Percentiles rank a stretch among this genome's conserved stretches.
phyloP scores from a whole-genome alignment of 129 eudicot species.

The Kitagawia praeruptora region DNA sequence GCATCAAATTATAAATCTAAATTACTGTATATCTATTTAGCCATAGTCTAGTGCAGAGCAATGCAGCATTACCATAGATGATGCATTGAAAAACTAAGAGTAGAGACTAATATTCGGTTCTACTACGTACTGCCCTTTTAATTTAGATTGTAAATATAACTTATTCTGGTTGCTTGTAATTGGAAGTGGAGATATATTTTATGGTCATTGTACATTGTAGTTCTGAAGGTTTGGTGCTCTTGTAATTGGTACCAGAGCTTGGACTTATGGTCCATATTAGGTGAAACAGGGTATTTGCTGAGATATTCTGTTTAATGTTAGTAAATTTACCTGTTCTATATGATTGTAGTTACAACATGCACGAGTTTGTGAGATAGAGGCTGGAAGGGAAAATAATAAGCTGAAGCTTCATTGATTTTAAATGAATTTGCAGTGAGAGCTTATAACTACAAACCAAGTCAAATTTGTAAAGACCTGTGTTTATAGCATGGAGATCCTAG shows the following conservation, averaged over 20 bases:
- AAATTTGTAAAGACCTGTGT: not conserved
- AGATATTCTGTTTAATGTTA: not conserved
- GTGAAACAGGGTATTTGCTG: not conserved
- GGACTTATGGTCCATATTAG: not conserved
- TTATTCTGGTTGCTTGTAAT: not conserved
- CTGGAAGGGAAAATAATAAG: too few species aligned
- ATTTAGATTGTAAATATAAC: not conserved
- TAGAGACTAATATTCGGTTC: not conserved
- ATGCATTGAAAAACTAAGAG: not conserved
- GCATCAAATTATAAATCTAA: not conserved
- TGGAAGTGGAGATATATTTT: not conserved
- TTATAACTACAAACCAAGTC: not conserved
- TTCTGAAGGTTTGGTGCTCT: not conserved
- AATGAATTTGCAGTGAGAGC: not conserved
- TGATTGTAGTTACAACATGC: not conserved
- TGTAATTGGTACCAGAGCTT: not conserved
- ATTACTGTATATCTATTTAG: not conserved
- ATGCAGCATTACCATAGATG: not conserved
- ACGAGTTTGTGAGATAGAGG: not conserved
- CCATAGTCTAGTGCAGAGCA: not conserved
- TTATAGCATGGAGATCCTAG: not conserved
- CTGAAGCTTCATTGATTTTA: not conserved
- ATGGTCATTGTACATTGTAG: not conserved
- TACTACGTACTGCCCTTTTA: not conserved
- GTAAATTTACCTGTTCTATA: not conserved